phyloP scores from a whole-genome alignment of 1,139 yeast genomes.

The Protomyces inouyei region DNA sequence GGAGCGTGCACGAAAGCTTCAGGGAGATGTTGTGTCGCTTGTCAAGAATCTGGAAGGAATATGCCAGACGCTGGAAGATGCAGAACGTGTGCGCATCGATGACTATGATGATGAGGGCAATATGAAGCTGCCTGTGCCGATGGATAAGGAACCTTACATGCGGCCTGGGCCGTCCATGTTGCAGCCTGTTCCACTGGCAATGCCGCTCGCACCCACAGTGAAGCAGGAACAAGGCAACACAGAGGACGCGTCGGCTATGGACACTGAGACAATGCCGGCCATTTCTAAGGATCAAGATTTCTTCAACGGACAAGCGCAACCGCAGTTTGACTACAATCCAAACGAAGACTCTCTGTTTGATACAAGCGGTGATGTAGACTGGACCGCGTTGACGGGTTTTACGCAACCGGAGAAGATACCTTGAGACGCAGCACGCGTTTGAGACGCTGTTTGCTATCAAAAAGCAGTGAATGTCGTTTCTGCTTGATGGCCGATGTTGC shows the following conservation, averaged over 20 bases:
- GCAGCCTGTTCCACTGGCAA: neutral
- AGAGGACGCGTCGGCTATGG: neutral
- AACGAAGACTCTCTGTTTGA: neutral
- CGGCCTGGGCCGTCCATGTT: neutral
- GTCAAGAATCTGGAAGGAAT: conserved; percentile 15
- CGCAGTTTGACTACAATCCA: neutral
- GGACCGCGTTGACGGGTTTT: neutral
- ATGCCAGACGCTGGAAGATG: conserved; percentile 20
- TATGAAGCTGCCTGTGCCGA: neutral
- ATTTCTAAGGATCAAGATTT: neutral
- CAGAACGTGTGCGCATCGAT: conserved; percentile 9
- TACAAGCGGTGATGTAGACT: neutral
- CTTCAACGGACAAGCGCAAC: neutral
- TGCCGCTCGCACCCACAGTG: neutral
- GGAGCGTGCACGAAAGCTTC: conserved; percentile 9
- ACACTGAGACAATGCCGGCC: neutral
- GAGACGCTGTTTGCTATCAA: neutral
- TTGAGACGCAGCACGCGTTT: neutral
- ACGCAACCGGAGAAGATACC: neutral
- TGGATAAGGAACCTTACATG: neutral
- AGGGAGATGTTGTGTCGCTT: conserved; percentile 10
- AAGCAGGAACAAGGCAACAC: neutral
- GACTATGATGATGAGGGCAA: conserved; percentile 12
- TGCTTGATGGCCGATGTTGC: neutral
- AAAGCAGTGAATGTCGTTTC: neutral